Conservation (phyloP, 2,329 filamentous ascomycete species). For the Fusarium euwallaceae region DNA sequence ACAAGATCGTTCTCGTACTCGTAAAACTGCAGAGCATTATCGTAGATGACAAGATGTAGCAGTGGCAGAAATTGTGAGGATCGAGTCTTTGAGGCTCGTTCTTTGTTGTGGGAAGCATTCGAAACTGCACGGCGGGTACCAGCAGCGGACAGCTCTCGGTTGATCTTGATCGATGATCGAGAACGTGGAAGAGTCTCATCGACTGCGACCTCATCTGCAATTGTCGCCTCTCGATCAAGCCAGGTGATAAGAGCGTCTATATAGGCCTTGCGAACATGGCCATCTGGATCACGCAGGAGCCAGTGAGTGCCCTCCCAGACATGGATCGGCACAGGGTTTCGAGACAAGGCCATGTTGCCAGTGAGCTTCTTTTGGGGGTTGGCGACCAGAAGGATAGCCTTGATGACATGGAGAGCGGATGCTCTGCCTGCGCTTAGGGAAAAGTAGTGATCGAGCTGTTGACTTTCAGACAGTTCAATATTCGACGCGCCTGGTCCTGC, state of each 20-base stretch:
- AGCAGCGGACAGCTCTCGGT: slow-evolving; percentile 54
- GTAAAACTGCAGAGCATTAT: slow-evolving; percentile 82
- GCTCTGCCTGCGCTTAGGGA: slow-evolving; percentile 68
- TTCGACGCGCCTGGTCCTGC: slow-evolving; percentile 50
- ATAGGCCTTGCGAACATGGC: slow-evolving; percentile 85
- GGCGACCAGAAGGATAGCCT: slow-evolving; percentile 84
- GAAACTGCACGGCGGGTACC: slow-evolving; percentile 75
- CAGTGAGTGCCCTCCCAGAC: slow-evolving; percentile 98
- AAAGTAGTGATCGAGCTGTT: slow-evolving; percentile 66
- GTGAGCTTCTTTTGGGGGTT: slow-evolving; percentile 74
- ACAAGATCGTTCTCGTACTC: slow-evolving; percentile 81
- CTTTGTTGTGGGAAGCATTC: slow-evolving; percentile 70
- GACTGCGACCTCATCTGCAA: slow-evolving; percentile 71
- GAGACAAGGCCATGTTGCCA: slow-evolving; percentile 73
- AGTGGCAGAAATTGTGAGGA: slow-evolving; percentile 83
- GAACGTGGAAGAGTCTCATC: slow-evolving; percentile 66
- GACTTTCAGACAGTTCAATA: slow-evolving; percentile 59
- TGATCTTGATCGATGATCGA: slow-evolving; percentile 58
- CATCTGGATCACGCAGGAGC: slow-evolving; percentile 85
- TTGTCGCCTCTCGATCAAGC: slow-evolving; percentile 83
- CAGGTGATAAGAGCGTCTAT: slow-evolving; percentile 86
- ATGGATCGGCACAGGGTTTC: slow-evolving; percentile 81
- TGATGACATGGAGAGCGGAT: slow-evolving; percentile 82
- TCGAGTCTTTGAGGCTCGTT: slow-evolving; percentile 64
- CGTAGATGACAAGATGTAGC: slow-evolving; percentile 89